phyloP scores from a whole-genome alignment of 2,329 filamentous ascomycete species.

The Calonectria naviculata region DNA sequence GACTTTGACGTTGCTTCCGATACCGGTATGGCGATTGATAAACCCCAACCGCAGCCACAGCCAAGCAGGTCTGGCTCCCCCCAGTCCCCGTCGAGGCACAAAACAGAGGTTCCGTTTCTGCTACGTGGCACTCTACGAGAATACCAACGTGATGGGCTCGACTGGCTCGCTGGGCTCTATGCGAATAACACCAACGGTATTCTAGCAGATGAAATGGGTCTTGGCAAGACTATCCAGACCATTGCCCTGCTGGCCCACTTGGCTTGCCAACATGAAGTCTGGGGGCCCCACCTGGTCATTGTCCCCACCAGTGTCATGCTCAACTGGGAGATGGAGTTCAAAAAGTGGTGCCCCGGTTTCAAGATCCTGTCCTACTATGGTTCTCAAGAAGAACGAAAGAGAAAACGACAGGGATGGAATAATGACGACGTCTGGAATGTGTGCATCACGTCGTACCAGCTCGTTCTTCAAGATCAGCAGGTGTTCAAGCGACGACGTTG shows the following conservation, averaged over 20 bases:
- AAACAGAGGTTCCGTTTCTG: conserved; percentile 83
- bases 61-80: conserved; percentile 49
- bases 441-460: conserved; percentile 96
- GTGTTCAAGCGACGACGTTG: conserved; percentile 92
- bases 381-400: conserved; percentile 88
- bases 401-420: conserved; percentile 93
- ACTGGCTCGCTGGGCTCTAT: conserved; percentile 96
- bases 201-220: conserved; percentile 96
- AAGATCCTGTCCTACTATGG: conserved; percentile 99
- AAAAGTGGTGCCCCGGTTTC: conserved; percentile 98
- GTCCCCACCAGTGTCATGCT: conserved; percentile 98
- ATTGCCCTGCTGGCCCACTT: conserved; percentile 94
- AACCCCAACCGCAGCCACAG: conserved; percentile 20
- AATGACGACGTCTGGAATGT: conserved; percentile 97
- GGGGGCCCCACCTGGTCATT: conserved; percentile 96
- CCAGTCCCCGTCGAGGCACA: conserved; percentile 52
- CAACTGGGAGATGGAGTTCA: conserved; percentile 99
- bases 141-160: conserved; percentile 96
- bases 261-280: conserved; percentile 88
- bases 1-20: conserved; percentile 58
- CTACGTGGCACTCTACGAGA: conserved; percentile 90
- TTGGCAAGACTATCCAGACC: conserved; percentile 98
- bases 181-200: conserved; percentile 95
- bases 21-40: conserved; percentile 46
- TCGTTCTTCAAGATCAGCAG: conserved; percentile 92